Percentiles rank a stretch among this genome's conserved stretches.
phyloP scores from a whole-genome alignment of 2,329 filamentous ascomycete species.

The Teratosphaeria zuluensis region DNA sequence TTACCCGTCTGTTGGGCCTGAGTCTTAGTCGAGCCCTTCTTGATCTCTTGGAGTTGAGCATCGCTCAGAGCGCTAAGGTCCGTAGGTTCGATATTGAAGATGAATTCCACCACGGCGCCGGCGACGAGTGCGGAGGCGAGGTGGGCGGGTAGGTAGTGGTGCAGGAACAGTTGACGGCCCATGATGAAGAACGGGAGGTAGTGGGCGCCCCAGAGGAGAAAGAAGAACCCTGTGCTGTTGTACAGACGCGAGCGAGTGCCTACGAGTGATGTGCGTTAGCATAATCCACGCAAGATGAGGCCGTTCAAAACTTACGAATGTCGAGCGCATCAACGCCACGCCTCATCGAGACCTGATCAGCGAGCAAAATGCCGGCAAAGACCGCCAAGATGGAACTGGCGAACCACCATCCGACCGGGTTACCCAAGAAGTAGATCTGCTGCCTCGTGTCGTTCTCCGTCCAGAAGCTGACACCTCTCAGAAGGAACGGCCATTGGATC shows the following conservation, averaged over 20 bases:
- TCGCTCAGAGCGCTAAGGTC: constrained; percentile 44
- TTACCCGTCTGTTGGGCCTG: constrained; percentile 19
- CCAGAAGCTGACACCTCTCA: constrained; percentile 98
- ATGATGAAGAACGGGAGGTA: constrained; percentile 97
- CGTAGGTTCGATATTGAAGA: constrained; percentile 80
- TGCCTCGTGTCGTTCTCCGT: constrained; percentile 88
- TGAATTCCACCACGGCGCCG: constrained; percentile 84
- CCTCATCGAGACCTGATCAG: constrained; percentile 86
- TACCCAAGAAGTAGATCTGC: constrained; percentile 98
- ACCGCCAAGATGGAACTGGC: constrained; percentile 86
- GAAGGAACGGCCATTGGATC: constrained; percentile 95
- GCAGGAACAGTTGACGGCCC: constrained; percentile 94
- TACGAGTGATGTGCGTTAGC: constrained; percentile 21
- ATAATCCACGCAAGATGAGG: background rate
- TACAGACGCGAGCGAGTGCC: constrained; percentile 89
- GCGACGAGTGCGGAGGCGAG: constrained; percentile 83
- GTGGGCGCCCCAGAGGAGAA: constrained; percentile 93
- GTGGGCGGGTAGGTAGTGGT: constrained; percentile 94
- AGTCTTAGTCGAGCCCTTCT: constrained; percentile 25
- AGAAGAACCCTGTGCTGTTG: constrained; percentile 98
- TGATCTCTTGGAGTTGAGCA: constrained; percentile 26
- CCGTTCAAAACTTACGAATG: constrained; percentile 58
- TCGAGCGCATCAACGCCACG: constrained; percentile 90
- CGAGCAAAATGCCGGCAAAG: constrained; percentile 81
- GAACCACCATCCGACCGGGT: constrained; percentile 96